A percentile compares a stretch with the other conserved stretches of the same genome.
These are phyloP conservation scores for Gaeumannomyces sp. DNA, from an alignment of 2,329 filamentous ascomycete genomes.

Conservation along the genomic window DNA sequence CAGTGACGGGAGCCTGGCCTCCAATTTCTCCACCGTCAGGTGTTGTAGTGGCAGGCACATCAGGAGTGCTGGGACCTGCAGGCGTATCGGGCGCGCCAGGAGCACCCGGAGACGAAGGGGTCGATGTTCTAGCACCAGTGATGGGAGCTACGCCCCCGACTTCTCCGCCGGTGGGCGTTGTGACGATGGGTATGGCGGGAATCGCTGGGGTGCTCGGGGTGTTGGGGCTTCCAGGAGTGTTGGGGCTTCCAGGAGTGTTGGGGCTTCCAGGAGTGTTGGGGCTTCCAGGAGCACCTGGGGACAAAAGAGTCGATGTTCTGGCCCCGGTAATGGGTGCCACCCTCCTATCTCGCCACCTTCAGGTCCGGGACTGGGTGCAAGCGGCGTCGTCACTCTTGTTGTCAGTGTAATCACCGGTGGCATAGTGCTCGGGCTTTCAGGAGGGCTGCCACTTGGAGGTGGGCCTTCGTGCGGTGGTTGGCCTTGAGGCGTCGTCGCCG, in stretches of 20 bases:
- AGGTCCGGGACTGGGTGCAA: not conserved
- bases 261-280: conserved; percentile 3
- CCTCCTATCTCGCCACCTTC: conserved; percentile 1
- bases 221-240: not conserved
- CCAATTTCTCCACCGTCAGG: not conserved
- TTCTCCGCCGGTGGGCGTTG: not conserved
- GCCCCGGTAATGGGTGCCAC: not conserved
- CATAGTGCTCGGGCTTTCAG: not conserved
- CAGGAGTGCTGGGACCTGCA: not conserved
- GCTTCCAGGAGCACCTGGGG: not conserved
- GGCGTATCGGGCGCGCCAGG: not conserved
- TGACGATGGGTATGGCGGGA: not conserved
- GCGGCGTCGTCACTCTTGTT: not conserved
- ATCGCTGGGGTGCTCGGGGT: not conserved
- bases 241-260: not conserved
- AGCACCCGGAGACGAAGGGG: not conserved
- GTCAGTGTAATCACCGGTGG: not conserved
- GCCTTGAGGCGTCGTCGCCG: not conserved
- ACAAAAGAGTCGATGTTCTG: not conserved
- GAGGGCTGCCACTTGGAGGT: conserved; percentile 5
- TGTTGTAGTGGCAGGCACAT: not conserved
- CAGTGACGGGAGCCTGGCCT: not conserved
- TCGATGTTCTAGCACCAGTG: not conserved
- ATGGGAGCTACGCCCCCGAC: not conserved
- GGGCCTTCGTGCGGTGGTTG: not conserved